Evolutionary conservation across 2,329 filamentous ascomycete genomes (phyloP).

Genomic region (Falciphora oryzae): DNA sequence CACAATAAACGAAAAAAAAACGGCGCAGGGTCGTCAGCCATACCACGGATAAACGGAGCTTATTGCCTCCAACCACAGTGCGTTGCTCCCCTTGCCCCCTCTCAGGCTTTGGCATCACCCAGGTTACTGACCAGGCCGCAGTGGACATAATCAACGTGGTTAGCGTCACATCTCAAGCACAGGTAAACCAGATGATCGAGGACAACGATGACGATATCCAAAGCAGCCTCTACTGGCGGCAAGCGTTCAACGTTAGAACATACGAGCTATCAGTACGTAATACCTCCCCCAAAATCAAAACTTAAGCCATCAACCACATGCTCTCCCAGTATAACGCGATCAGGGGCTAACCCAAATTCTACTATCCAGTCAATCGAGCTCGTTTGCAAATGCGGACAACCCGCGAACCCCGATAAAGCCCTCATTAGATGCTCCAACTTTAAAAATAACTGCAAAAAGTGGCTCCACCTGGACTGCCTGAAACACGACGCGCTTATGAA

Average conservation of each 20-base stretch:
- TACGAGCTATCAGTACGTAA: slow-evolving; percentile 51
- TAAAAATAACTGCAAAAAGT: slow-evolving; percentile 47
- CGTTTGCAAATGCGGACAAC: slow-evolving; percentile 53
- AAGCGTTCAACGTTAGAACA: slow-evolving; percentile 53
- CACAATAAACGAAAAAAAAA: slow-evolving; percentile 45
- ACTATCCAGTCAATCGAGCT: slow-evolving; percentile 40
- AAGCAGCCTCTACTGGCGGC: slow-evolving; percentile 57
- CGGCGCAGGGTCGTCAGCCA: slow-evolving; percentile 49
- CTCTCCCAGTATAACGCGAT: no score
- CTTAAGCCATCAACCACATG: no score
- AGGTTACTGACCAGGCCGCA: slow-evolving; percentile 19
- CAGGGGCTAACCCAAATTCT: not conserved
- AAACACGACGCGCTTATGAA: slow-evolving; percentile 46
- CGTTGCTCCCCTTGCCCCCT: slow-evolving; percentile 18
- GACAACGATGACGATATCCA: slow-evolving; percentile 59
- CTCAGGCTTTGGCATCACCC: slow-evolving; percentile 1
- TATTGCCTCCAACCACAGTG: slow-evolving; percentile 67
- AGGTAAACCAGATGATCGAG: slow-evolving; percentile 64
- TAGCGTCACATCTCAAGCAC: slow-evolving; percentile 56
- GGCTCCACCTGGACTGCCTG: slow-evolving; percentile 60
- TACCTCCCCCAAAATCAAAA: not conserved
- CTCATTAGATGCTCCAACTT: slow-evolving; percentile 47
- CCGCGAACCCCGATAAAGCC: slow-evolving; percentile 56
- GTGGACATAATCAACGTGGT: slow-evolving; percentile 72
- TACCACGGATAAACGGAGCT: slow-evolving; percentile 66